Evolutionary conservation across 495 filamentous ascomycete species (phyloP), one percentile per base, ranked within the genome.

Genomic region (Aspergillus mulundensis): DNA sequence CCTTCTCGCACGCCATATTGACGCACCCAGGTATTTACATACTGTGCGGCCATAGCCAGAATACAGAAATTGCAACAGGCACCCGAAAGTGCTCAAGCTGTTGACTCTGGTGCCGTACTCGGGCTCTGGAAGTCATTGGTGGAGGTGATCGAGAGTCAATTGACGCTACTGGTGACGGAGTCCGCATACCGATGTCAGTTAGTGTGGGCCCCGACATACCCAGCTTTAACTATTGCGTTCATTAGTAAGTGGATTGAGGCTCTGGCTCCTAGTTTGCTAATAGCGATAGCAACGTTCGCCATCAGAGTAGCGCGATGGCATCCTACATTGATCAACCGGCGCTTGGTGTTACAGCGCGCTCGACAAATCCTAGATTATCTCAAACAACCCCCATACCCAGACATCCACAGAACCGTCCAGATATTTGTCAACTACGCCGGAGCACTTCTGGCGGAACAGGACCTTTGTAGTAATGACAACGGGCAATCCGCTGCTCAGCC

Each of bases 371-470:
- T 69, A 44, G 73, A 73, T 23, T 73, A 72, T 38, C 54, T 76
- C 32, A 76, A 72, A 39, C 68, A 73, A 34, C 71, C 73, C 7
- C 73, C 73, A 0, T 76, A 76, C 43, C 73, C 73, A 16, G 73
- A 76, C 28, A 73, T 76, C 19, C 73, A 76, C 57, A 67, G 73
- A 34, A 74, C 73, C 0, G 71, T 76, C 20, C 74, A 71, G 16
- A 70, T 76, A 50, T 76, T 76, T 41, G 71, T 74, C 19, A 73
- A 70, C 53, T 76, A 76, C 39, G 71, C 67, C 34, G 66, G 73
- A 15, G 71, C 71, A 16, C 52, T 76, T 21, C 67, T 74, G 34
- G 68, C 69, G 16, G 71, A 66, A 20, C 70, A 70, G 39, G 61
- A 50, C 5, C 16, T 47, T 20, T 43, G 44, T 50, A 44, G 44